Conservation (phyloP, 75 land plant genomes). For the Adiantum capillusveneris region DNA sequence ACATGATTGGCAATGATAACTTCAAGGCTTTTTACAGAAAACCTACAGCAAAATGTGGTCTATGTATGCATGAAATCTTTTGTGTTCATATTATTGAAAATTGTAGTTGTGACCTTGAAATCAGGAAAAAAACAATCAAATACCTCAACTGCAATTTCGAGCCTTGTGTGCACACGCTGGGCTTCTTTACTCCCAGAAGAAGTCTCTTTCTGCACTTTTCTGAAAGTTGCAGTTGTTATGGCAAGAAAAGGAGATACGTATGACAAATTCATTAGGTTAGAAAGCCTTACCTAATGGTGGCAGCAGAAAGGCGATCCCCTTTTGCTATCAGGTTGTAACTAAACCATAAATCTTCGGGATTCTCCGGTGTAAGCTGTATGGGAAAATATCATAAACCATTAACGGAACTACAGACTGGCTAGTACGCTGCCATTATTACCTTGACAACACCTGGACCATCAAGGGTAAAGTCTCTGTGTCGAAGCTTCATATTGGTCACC, state of each 20-base stretch:
- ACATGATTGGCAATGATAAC: too few relatives aligned
- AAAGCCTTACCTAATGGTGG: slow-evolving; percentile 71
- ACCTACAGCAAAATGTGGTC: too few relatives aligned
- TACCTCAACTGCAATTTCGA: slow-evolving; percentile 87
- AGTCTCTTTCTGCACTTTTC: slow-evolving; percentile 77
- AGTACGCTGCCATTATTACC: slow-evolving; percentile 31
- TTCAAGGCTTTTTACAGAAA: too few relatives aligned
- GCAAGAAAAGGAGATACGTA: too few relatives aligned
- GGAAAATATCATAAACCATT: slow-evolving; percentile 5
- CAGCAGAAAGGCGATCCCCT: slow-evolving; percentile 69
- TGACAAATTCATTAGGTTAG: too few relatives aligned
- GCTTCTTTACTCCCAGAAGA: slow-evolving; percentile 76
- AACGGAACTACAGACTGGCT: not conserved
- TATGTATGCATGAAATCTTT: too few relatives aligned
- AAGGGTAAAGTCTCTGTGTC: slow-evolving; percentile 30
- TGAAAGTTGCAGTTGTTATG: slow-evolving; percentile 1
- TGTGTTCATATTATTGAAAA: too few relatives aligned
- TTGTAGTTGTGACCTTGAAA: too few relatives aligned
- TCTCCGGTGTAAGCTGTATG: slow-evolving; percentile 75
- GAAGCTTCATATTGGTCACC: slow-evolving; percentile 90
- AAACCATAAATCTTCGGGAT: slow-evolving; percentile 88
- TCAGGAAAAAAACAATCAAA: too few relatives aligned
- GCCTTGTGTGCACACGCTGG: slow-evolving; percentile 69
- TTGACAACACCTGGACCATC: slow-evolving; percentile 75
- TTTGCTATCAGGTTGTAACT: slow-evolving; percentile 64